phyloP scores from a whole-genome alignment of 2,329 filamentous ascomycete genomes.

The Hypoxylon sp. region DNA sequence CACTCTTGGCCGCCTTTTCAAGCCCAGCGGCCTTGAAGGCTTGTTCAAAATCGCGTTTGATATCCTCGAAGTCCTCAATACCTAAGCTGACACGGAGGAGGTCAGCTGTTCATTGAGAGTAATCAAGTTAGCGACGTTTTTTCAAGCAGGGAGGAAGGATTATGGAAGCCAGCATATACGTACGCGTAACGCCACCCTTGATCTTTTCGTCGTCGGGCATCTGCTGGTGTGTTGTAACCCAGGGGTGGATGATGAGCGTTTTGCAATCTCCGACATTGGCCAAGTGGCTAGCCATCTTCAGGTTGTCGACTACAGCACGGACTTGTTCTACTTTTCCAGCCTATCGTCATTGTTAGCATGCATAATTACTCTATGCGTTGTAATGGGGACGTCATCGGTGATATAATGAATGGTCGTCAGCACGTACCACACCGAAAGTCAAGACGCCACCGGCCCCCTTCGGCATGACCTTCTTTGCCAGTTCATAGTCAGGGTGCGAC shows the following conservation, averaged over 20 bases:
- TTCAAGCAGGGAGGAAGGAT: conserved; percentile 10
- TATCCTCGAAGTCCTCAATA: conserved; percentile 81
- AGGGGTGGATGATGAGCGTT: conserved; percentile 80
- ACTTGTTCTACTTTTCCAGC: conserved; percentile 56
- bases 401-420: conserved; percentile 9
- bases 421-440: conserved; percentile 79
- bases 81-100: conserved; percentile 79
- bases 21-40: conserved; percentile 66
- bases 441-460: conserved; percentile 79
- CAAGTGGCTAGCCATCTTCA: conserved; percentile 80
- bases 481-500: conserved; percentile 73
- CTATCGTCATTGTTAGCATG: conserved; percentile 67
- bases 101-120: conserved; percentile 59
- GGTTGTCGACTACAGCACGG: conserved; percentile 74
- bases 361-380: conserved; percentile 5
- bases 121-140: conserved; percentile 20
- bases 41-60: conserved; percentile 79
- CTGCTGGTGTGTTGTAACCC: conserved; percentile 81
- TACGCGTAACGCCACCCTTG: conserved; percentile 73
- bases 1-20: conserved; percentile 47
- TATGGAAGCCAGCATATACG: conserved; percentile 28
- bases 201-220: conserved; percentile 75
- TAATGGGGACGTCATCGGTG: conserved; percentile 11
- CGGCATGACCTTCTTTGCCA: conserved; percentile 78
- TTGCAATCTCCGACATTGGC: conserved; percentile 83